Evolutionary conservation across 2,329 filamentous ascomycete genomes (phyloP).

Genomic region (Colletotrichum horii): DNA sequence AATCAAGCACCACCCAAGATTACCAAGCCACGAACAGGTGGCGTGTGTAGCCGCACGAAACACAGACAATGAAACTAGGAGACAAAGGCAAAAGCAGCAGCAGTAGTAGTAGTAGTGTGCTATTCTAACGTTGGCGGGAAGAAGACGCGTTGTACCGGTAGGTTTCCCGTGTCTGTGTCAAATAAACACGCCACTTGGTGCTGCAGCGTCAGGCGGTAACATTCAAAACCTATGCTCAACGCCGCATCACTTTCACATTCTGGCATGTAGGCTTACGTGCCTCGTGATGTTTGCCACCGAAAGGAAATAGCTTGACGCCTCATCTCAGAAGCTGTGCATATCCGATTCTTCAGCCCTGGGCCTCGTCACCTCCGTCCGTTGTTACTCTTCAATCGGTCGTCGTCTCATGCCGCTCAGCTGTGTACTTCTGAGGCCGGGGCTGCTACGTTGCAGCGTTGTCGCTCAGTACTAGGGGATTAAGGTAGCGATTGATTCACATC

Average conservation of each 20-base stretch:
- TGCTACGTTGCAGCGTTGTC: background rate
- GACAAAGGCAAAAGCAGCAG: background rate
- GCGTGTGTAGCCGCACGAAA: conserved; percentile 3
- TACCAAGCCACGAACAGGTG: background rate
- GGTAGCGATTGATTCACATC: background rate
- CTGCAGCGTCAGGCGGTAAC: background rate
- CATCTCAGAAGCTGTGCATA: background rate
- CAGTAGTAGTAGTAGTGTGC: background rate
- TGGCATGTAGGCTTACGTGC: background rate
- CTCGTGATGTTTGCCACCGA: background rate
- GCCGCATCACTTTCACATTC: background rate
- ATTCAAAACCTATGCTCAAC: background rate
- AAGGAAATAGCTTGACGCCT: background rate
- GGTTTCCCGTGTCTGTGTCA: background rate
- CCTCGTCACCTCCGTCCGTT: background rate
- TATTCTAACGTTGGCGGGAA: background rate
- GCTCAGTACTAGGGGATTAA: too few relatives aligned
- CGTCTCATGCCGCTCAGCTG: background rate
- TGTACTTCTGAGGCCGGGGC: background rate
- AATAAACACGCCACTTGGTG: background rate
- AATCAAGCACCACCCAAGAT: background rate
- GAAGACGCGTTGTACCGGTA: background rate
- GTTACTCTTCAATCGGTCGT: background rate
- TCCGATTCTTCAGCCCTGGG: background rate
- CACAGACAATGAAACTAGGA: conserved; percentile 1